Conservation (phyloP, 345 rosid species). For the Gossypium mustelinum region DNA sequence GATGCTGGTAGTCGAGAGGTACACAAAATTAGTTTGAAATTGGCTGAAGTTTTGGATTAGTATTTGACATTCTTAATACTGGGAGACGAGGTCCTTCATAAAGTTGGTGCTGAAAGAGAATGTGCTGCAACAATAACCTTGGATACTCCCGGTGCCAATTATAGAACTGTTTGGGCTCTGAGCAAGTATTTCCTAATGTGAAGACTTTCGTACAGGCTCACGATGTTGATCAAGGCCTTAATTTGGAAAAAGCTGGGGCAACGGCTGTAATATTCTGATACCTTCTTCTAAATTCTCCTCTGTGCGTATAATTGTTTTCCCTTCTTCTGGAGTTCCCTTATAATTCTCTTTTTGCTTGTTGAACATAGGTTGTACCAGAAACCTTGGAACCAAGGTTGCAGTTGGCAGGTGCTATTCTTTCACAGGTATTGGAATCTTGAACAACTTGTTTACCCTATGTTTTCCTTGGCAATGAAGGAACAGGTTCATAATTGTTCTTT, state of each 20-base stretch:
- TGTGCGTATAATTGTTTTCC: too few species aligned
- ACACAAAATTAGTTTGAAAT: slow-evolving; percentile 12
- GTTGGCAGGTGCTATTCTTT: slow-evolving; percentile 98
- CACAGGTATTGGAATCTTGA: slow-evolving; percentile 50
- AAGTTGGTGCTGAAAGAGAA: slow-evolving; percentile 93
- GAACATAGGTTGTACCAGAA: slow-evolving; percentile 85
- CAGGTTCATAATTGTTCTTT: slow-evolving; percentile 3
- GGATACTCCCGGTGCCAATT: slow-evolving; percentile 96
- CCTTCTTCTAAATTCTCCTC: slow-evolving; percentile 7
- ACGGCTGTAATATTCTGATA: slow-evolving; percentile 60
- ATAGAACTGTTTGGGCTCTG: slow-evolving; percentile 97
- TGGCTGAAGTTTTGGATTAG: slow-evolving; percentile 8
- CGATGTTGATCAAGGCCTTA: slow-evolving; percentile 91
- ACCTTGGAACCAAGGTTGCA: slow-evolving; percentile 95
- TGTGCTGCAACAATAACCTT: slow-evolving; percentile 92
- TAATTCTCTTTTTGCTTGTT: not conserved
- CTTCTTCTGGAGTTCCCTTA: slow-evolving; percentile 9
- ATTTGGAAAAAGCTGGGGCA: slow-evolving; percentile 94
- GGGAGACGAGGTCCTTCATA: slow-evolving; percentile 75
- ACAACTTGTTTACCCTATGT: too few species aligned
- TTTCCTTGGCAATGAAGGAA: not conserved
- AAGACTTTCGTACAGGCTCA: slow-evolving; percentile 97
- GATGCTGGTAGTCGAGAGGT: slow-evolving; percentile 99
- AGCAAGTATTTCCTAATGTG: slow-evolving; percentile 90
- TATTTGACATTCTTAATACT: slow-evolving; percentile 17